Percentiles rank a stretch among this genome's conserved stretches.
Conservation (phyloP, 345 rosid species). For the Murraya koenigii region DNA sequence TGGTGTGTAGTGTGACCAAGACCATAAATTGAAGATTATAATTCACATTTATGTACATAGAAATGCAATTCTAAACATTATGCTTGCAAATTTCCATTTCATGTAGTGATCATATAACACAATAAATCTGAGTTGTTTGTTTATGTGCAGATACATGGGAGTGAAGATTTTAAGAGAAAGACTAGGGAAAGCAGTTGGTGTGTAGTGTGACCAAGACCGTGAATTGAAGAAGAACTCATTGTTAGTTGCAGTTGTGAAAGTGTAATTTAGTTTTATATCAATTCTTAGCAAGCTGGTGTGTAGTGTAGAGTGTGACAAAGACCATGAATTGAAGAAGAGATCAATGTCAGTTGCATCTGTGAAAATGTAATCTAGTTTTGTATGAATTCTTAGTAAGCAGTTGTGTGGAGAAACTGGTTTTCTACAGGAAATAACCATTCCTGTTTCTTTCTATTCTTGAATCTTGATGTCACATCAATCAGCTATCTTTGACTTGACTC, state of each 20-base stretch:
- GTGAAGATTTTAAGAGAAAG: conserved; percentile 76
- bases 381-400: conserved; percentile 9
- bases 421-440: not conserved
- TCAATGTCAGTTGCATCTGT: conserved; percentile 4
- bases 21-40: not conserved
- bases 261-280: not conserved
- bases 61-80: too few species aligned
- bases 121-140: too few species aligned
- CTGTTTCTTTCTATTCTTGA: not conserved
- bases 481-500: not conserved
- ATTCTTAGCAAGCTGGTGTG: conserved; percentile 8
- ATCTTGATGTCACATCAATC: not conserved
- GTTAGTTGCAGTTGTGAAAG: conserved; percentile 12
- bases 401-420: conserved; percentile 9
- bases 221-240: not conserved
- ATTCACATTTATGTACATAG: too few species aligned
- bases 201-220: conserved; percentile 29
- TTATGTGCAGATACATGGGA: too few species aligned
- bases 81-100: too few species aligned
- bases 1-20: conserved; percentile 36
- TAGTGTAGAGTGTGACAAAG: conserved; percentile 29
- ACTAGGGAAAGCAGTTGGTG: conserved; percentile 52
- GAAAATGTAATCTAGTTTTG: not conserved
- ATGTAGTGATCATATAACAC: too few species aligned
- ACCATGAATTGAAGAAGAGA: not conserved